phyloP scores from a whole-genome alignment of 1,284 basidiomycete species.

The Microbotryum lychnidis-dioicae region DNA sequence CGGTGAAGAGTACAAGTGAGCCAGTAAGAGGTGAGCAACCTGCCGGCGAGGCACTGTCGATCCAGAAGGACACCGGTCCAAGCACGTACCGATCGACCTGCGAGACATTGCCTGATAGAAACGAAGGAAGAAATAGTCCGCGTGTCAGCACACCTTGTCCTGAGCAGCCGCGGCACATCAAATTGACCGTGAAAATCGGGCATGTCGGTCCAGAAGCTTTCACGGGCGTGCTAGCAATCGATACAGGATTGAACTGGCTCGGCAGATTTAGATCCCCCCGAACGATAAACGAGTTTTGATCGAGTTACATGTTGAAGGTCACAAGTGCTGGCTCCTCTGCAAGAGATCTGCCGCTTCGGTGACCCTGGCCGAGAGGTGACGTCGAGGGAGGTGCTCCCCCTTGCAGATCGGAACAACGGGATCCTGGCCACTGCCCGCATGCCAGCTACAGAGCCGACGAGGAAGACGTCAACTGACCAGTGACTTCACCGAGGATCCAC shows the following conservation, averaged over 20 bases:
- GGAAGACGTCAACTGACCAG: constrained; percentile 13
- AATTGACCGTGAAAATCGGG: too few relatives aligned
- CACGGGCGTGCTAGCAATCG: too few relatives aligned
- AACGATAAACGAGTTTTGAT: too few relatives aligned
- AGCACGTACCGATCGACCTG: constrained; percentile 58
- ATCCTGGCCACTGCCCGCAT: neutral
- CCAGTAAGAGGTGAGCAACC: neutral
- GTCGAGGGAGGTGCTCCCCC: neutral
- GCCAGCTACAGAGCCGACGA: neutral
- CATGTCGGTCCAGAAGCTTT: too few relatives aligned
- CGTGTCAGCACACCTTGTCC: too few relatives aligned
- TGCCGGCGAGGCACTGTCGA: neutral
- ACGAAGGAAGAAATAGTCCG: too few relatives aligned
- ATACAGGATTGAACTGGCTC: too few relatives aligned
- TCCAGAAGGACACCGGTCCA: neutral
- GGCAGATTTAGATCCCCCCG: too few relatives aligned
- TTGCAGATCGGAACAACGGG: neutral
- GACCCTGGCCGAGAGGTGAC: neutral
- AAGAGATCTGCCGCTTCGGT: neutral
- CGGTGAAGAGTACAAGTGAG: neutral
- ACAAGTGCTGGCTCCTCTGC: neutral
- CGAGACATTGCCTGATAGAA: constrained; percentile 56
- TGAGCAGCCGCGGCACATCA: too few relatives aligned
- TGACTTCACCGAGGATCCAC: constrained; percentile 29
- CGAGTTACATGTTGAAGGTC: too few relatives aligned